These are phyloP conservation scores for Paramecium tetraurelia DNA, from an alignment of 73 alveolate species.

Conservation along the genomic window DNA sequence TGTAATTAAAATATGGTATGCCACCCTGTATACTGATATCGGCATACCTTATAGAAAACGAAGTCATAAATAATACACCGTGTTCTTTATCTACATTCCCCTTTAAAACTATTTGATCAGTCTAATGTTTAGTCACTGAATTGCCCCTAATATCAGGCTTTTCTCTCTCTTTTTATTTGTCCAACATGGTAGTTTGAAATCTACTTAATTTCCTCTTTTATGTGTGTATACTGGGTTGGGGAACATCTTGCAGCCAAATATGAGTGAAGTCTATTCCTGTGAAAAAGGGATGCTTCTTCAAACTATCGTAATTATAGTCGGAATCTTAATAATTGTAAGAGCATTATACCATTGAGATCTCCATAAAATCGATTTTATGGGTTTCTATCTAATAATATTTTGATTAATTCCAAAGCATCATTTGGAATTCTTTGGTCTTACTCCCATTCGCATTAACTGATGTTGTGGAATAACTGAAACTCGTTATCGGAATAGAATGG, in stretches of 20 bases:
- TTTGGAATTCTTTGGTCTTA: not conserved
- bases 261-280: not conserved
- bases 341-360: not conserved
- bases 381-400: not conserved
- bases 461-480: not conserved
- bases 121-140: not conserved
- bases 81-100: slow-evolving; percentile 3
- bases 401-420: not conserved
- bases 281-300: not conserved
- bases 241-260: not conserved
- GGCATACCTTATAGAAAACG: not conserved
- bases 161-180: not conserved
- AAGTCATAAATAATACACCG: not conserved
- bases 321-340: not conserved
- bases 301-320: not conserved
- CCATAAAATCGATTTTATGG: not conserved
- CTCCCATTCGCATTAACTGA: not conserved
- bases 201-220: not conserved
- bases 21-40: not conserved
- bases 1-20: not conserved
- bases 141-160: not conserved
- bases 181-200: not conserved
- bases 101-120: not conserved
- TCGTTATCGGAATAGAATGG: not conserved
- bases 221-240: not conserved